Evolutionary conservation across 768 basidiomycete species (phyloP), one percentile per base, ranked within the genome.

Genomic region (Lyophyllum shimeji): DNA sequence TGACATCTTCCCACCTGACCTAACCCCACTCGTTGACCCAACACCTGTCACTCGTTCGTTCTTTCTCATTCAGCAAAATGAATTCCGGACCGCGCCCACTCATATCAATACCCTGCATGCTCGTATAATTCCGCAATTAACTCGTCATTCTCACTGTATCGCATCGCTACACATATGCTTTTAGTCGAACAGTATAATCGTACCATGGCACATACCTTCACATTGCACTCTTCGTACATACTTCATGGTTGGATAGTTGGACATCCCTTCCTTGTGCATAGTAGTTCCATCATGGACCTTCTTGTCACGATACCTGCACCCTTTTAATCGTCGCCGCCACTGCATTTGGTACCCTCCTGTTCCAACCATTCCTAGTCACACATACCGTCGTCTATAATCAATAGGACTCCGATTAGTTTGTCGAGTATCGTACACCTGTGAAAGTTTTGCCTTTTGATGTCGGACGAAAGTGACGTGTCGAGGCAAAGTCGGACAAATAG

Each of bases 401-500:
- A 40, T 39, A 40, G 50, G 46, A 46, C 34, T 3, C 44, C 43
- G 25, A n/a, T 46, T 46, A 37, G 47, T 49, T 8, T 37, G 8
- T 17, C 20, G n/a, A 31, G 39, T 50, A 9, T 29, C 52, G 33
- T 42, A 21, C 17, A 55, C 21, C 33, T 39, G 42, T 25, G 20
- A 13, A 33, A 42, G 15, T 47, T 11, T 40, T 23, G 15, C 23
- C 18, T 17, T 52, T 37, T 47, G 45, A 46, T 46, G 27, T 15
- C 48, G 9, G 21, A 47, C 34, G 42, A 24, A 61, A 53, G 64
- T 70, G 70, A 76, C 74, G 74, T 76, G 73, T 72, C 67, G 65
- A 52, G 29, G 53, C 71, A 74, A 74, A 75, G 69, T 63, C 45
- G 51, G 58, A 70, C 75, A 76, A 74, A 74, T 71, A 76, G 54